Evolutionary conservation across 148 eudicot genomes (phyloP), one percentile per base, ranked within the genome.

Genomic region (Silene conica): DNA sequence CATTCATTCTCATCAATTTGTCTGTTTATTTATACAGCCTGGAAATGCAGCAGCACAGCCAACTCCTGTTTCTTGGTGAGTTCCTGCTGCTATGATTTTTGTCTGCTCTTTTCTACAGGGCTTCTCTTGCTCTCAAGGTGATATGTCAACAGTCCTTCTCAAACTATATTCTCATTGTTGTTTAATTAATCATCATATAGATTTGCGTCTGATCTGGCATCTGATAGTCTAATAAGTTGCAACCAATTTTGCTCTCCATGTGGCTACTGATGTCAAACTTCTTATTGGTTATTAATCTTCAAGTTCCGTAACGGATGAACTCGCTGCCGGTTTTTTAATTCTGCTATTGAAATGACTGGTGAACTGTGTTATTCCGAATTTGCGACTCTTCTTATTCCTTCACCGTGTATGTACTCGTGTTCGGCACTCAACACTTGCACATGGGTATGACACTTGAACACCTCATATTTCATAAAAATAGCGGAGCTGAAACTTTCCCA

Each of bases 41-140:
- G 91, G 89, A 80, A 92, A 81, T 81, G 91, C 88, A 70, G 78
- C 85, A 71, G 82, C 86, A 20, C 92, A 90, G 80, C 89, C 97
- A 80, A 90, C 92, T 84, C 96, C 99, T 75, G 87, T 95, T 80
- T 89, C 97, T 74, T 95, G 93, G 98, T 95, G 86, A 87, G 96
- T 82, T 80, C 23, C 31, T 77, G 23, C 52, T 58, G 12, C 69
- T 67, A 43, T 31, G 41, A 15, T 55, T 11, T 63, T 26, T 54
- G 62, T 14, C 59, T 31, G 54, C 16, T 41, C 48, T 13, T 48
- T 54, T 60, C 67, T 68, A 8, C 21, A 7, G 21, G 19, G 50
- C 2, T 56, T 64, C 31, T 57, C 46, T 57, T 67, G 25, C 31
- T 38, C 22, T 20, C 76, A 65, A 20, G 25, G 31, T 25, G 63